These are phyloP conservation scores for Takakia lepidozioides DNA, from an alignment of 225 moss, liverwort and hornwort genomes.

Conservation along the genomic window DNA sequence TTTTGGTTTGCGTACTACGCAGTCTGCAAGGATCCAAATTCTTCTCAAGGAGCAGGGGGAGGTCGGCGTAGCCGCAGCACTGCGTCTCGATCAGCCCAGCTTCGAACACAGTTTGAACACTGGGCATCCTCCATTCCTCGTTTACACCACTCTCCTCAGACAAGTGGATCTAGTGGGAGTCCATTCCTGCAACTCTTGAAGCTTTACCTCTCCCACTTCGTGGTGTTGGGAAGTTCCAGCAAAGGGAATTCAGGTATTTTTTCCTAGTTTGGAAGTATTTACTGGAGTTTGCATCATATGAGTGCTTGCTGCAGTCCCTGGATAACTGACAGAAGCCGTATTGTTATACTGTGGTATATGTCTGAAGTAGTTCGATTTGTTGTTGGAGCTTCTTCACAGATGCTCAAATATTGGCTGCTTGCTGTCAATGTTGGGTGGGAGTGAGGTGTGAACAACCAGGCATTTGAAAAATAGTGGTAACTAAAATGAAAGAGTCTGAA, in stretches of 20 bases:
- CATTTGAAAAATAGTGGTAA: too few species aligned
- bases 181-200: conserved; percentile 60
- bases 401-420: too few species aligned
- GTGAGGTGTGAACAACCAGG: too few species aligned
- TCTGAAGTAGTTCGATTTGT: too few species aligned
- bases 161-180: conserved; percentile 33
- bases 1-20: conserved; percentile 69
- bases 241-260: conserved; percentile 36
- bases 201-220: conserved; percentile 62
- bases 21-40: conserved; percentile 53
- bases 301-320: too few species aligned
- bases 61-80: conserved; percentile 31
- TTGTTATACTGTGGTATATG: too few species aligned
- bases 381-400: too few species aligned
- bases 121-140: conserved; percentile 68
- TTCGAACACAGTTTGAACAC: conserved; percentile 50
- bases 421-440: too few species aligned
- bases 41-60: conserved; percentile 30
- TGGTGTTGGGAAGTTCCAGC: conserved; percentile 24
- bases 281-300: too few species aligned
- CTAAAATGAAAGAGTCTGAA: too few species aligned
- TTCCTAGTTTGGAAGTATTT: too few species aligned
- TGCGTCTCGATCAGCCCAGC: conserved; percentile 43
- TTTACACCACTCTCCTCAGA: conserved; percentile 46
- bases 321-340: too few species aligned